A percentile compares a stretch with the other conserved stretches of the same genome.
These are phyloP conservation scores for Didymella keratinophila DNA, from an alignment of 2,329 filamentous ascomycete genomes.

Conservation along the genomic window DNA sequence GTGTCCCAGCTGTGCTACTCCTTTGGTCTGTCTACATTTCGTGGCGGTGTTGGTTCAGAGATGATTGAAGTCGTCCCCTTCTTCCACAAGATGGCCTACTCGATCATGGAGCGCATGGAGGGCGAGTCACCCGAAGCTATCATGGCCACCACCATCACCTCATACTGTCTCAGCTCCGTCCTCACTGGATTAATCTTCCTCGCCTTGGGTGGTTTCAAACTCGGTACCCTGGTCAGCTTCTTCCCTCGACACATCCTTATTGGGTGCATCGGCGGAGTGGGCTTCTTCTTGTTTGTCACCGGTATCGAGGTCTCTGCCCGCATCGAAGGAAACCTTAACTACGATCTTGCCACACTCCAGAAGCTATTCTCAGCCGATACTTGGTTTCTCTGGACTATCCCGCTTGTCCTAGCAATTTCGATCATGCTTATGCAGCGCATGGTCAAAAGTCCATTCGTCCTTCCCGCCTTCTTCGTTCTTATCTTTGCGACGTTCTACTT, in stretches of 20 bases:
- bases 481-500: constrained; percentile 82
- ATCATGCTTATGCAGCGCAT: constrained; percentile 80
- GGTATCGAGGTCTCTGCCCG: constrained; percentile 93
- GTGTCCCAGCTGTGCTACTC: constrained; percentile 92
- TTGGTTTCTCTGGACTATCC: constrained; percentile 81
- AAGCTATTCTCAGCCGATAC: constrained; percentile 78
- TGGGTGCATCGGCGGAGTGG: constrained; percentile 95
- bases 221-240: constrained; percentile 94
- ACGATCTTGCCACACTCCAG: constrained; percentile 77
- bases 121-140: constrained; percentile 83
- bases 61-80: constrained; percentile 99
- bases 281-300: constrained; percentile 91
- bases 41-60: constrained; percentile 90
- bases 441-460: constrained; percentile 81
- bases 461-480: constrained; percentile 84
- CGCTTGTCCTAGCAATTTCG: constrained; percentile 76
- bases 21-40: constrained; percentile 82
- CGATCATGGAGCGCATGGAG: constrained; percentile 80
- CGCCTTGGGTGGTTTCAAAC: constrained; percentile 82
- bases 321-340: constrained; percentile 83
- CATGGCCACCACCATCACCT: constrained; percentile 90
- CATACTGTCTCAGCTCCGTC: constrained; percentile 89
- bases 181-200: constrained; percentile 93
- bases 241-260: constrained; percentile 96
- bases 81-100: constrained; percentile 97